Percentiles rank a stretch among this genome's conserved stretches.
Conservation (phyloP, 2,329 filamentous ascomycete genomes). For the Beauveria sp. region DNA sequence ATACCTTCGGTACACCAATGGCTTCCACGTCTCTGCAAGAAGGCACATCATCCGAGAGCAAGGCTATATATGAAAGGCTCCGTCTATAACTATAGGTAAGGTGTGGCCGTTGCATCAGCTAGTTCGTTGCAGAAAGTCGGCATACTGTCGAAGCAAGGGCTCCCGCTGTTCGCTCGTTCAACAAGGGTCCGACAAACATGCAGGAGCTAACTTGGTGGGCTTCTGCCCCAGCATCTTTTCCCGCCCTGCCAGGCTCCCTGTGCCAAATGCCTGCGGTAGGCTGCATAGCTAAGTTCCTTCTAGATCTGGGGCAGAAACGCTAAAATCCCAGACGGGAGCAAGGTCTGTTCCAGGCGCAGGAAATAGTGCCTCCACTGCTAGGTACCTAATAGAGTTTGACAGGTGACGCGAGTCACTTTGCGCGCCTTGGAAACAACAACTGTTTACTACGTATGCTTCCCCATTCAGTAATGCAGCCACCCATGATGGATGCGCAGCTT, state of each 20-base stretch:
- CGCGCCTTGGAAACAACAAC: background rate
- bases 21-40: no score
- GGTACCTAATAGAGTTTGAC: background rate
- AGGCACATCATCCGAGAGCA: no score
- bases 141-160: background rate
- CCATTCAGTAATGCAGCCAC: background rate
- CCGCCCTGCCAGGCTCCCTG: background rate
- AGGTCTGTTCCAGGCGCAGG: background rate
- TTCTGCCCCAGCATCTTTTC: background rate
- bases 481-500: background rate
- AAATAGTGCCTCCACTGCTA: background rate
- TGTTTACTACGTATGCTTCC: background rate
- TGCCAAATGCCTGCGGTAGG: background rate
- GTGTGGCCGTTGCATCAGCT: background rate
- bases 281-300: conserved; percentile 6
- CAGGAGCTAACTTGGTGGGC: background rate
- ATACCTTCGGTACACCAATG: no score
- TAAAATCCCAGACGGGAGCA: background rate
- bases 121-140: background rate
- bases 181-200: background rate
- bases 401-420: background rate
- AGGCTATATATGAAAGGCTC: no score
- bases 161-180: background rate
- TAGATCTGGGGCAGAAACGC: conserved; percentile 11
- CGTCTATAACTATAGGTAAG: background rate